Conservation (phyloP, 2,329 filamentous ascomycete species). For the Apiospora saccharicola region DNA sequence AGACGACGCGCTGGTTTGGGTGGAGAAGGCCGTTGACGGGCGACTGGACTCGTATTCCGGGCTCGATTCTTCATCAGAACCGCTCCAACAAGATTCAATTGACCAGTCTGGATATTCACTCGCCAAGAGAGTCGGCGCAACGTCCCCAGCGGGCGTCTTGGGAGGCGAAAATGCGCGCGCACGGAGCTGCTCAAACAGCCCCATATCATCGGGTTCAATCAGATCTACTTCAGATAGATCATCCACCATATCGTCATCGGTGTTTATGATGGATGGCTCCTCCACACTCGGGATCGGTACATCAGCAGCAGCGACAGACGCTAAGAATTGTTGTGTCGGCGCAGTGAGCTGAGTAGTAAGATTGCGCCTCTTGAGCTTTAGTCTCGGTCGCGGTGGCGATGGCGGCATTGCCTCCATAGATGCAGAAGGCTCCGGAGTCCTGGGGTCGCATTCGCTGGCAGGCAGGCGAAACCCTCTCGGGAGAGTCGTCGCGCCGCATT, state of each 20-base stretch:
- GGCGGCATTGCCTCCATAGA: slow-evolving; percentile 48
- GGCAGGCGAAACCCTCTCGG: slow-evolving; percentile 51
- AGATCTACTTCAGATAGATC: slow-evolving; percentile 46
- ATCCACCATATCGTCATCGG: slow-evolving; percentile 54
- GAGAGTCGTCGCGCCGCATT: slow-evolving; percentile 53
- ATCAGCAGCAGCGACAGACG: slow-evolving; percentile 70
- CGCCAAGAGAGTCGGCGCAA: slow-evolving; percentile 52
- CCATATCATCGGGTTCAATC: slow-evolving; percentile 42
- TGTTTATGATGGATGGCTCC: slow-evolving; percentile 49
- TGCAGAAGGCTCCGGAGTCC: slow-evolving; percentile 60
- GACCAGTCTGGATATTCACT: slow-evolving; percentile 66
- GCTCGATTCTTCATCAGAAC: slow-evolving; percentile 60
- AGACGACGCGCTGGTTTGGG: slow-evolving; percentile 65
- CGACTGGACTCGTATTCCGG: slow-evolving; percentile 66
- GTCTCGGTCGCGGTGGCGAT: slow-evolving; percentile 60
- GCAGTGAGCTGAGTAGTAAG: slow-evolving; percentile 58
- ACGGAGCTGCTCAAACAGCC: slow-evolving; percentile 44
- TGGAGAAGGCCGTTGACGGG: slow-evolving; percentile 66
- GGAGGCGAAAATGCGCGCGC: slow-evolving; percentile 60
- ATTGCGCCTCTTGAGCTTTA: slow-evolving; percentile 63
- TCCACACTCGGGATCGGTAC: slow-evolving; percentile 72
- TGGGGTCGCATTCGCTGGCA: slow-evolving; percentile 48
- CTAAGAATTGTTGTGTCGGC: slow-evolving; percentile 71
- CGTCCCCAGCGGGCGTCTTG: slow-evolving; percentile 63
- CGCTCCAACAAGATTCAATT: slow-evolving; percentile 62